Conservation (phyloP, 768 basidiomycete species). For the Suillus brevipes region DNA sequence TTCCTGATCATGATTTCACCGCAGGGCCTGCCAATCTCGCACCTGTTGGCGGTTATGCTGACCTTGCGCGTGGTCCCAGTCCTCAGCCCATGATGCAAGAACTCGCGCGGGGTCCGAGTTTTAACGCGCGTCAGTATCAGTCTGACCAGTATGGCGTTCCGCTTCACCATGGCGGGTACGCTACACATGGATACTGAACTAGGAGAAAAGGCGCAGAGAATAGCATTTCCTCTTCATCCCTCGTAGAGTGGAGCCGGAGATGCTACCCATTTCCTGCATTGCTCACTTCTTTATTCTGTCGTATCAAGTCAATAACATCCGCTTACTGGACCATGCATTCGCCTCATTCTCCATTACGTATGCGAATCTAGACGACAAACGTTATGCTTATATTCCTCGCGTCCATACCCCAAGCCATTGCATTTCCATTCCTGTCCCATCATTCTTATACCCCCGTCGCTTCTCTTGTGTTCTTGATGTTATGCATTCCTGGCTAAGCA, state of each 20-base stretch:
- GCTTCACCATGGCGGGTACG: slow-evolving; percentile 50
- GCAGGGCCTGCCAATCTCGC: slow-evolving; percentile 56
- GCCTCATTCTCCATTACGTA: slow-evolving; percentile 7
- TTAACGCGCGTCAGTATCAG: slow-evolving; percentile 45
- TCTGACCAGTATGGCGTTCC: slow-evolving; percentile 60
- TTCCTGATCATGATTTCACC: slow-evolving; percentile 80
- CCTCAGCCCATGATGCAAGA: slow-evolving; percentile 59
- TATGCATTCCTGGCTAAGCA: not conserved
- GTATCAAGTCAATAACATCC: slow-evolving; percentile 8
- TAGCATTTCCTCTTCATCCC: not conserved
- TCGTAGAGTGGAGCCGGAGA: not conserved
- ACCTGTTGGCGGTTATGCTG: slow-evolving; percentile 79
- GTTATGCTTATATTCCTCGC: slow-evolving; percentile 6
- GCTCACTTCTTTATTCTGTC: not conserved
- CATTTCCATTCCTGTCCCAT: not conserved
- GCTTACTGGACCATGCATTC: slow-evolving; percentile 36
- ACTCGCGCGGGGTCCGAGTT: slow-evolving; percentile 37
- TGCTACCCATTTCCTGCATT: not conserved
- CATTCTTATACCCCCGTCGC: not conserved
- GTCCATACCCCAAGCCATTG: not conserved
- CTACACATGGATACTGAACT: slow-evolving; percentile 19
- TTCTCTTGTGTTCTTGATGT: slow-evolving; percentile 8
- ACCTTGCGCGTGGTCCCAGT: slow-evolving; percentile 74
- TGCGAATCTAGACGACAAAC: slow-evolving; percentile 4
- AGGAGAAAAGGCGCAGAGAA: not conserved